These are phyloP conservation scores for Combretum micranthum DNA, from an alignment of 345 rosid species.

Conservation along the genomic window DNA sequence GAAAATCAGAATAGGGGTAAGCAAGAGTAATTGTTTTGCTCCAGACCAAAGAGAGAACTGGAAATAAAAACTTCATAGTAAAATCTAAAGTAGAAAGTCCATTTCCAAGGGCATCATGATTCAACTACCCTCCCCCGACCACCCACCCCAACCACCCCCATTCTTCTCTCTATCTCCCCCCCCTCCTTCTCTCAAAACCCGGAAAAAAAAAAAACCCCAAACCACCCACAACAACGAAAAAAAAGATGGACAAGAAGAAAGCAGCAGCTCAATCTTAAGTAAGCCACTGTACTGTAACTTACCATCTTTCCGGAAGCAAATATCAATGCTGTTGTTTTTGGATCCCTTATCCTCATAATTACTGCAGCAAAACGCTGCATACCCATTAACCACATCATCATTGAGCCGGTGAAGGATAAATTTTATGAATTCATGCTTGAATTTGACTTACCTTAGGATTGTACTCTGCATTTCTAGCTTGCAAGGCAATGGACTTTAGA, in stretches of 20 bases:
- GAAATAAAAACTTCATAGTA: background rate
- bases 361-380: slow-evolving; percentile 91
- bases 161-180: no score
- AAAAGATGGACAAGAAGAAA: background rate
- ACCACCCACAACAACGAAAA: no score
- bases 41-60: no score
- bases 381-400: background rate
- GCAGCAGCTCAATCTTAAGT: background rate
- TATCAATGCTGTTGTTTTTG: slow-evolving; percentile 84
- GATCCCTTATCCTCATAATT: slow-evolving; percentile 91
- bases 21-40: no score
- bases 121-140: no score
- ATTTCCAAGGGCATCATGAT: no score
- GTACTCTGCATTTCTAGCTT: slow-evolving; percentile 79
- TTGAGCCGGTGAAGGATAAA: background rate
- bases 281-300: slow-evolving; percentile 9
- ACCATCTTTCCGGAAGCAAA: slow-evolving; percentile 97
- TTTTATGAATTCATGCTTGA: background rate
- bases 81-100: background rate
- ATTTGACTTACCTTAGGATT: slow-evolving; percentile 52
- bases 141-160: no score
- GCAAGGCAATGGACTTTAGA: slow-evolving; percentile 70
- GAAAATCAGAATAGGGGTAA: no score
- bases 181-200: no score
- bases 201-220: no score